Evolutionary conservation across 2,329 filamentous ascomycete species (phyloP).

Genomic region (Sclerotinia spermophila): DNA sequence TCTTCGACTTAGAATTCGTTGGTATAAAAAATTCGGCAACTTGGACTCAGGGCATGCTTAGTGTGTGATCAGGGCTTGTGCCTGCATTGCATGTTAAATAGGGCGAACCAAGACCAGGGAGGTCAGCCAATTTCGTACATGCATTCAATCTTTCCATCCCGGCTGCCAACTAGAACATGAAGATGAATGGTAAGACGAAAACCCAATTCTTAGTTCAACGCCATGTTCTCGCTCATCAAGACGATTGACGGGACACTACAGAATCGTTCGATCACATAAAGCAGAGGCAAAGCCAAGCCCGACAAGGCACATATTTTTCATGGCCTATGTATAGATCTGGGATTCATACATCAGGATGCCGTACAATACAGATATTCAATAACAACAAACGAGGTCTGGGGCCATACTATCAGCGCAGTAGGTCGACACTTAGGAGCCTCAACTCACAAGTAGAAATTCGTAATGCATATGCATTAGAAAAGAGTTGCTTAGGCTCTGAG

Average conservation of each 20-base stretch:
- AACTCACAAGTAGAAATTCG: not conserved
- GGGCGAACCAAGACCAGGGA: not conserved
- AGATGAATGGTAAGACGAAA: not conserved
- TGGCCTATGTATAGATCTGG: not conserved
- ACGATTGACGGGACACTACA: not conserved
- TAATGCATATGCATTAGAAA: not conserved
- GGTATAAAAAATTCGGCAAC: not conserved
- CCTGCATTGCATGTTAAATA: constrained; percentile 3
- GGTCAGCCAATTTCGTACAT: not conserved
- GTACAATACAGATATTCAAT: not conserved
- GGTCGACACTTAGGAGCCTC: not conserved
- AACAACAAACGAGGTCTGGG: not conserved
- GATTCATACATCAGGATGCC: not conserved
- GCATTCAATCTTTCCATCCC: not conserved
- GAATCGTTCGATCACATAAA: not conserved
- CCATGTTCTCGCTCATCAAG: not conserved
- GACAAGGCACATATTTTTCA: not conserved
- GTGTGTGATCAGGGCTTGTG: not conserved
- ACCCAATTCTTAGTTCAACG: not conserved
- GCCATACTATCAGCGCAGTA: not conserved
- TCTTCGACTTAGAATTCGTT: not conserved
- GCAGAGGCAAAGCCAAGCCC: not conserved
- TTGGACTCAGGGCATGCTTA: not conserved
- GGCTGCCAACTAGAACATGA: not conserved
- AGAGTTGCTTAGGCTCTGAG: not conserved